Percentiles rank a stretch among this genome's conserved stretches.
These are phyloP conservation scores for Ogataea nitratoaversa DNA, from an alignment of 805 yeast species.

Conservation along the genomic window DNA sequence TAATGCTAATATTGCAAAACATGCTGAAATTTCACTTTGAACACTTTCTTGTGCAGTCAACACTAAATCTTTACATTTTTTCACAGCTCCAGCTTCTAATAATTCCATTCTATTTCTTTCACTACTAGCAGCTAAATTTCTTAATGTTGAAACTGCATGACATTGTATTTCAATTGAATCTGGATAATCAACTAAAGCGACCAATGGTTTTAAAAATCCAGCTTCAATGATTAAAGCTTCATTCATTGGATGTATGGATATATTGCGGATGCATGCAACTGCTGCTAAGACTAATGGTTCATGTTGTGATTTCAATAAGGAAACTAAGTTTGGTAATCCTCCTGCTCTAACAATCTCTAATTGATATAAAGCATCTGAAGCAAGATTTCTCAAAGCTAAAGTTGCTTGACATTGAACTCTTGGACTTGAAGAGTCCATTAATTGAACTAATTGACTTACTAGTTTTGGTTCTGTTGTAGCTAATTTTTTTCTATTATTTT, in stretches of 20 bases:
- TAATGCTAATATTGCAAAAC: conserved; percentile 92
- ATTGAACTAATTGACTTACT: conserved; percentile 78
- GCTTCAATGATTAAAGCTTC: conserved; percentile 96
- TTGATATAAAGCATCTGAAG: conserved; percentile 94
- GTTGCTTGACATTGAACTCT: conserved; percentile 99
- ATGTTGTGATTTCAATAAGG: conserved; percentile 80
- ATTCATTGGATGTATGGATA: conserved; percentile 93
- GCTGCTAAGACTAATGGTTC: conserved; percentile 93
- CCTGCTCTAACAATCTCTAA: conserved; percentile 93
- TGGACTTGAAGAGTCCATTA: conserved; percentile 91
- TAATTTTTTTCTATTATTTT: conserved; percentile 78
- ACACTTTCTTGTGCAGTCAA: conserved; percentile 84
- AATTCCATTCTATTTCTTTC: conserved; percentile 90
- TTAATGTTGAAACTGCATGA: conserved; percentile 92
- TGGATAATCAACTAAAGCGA: conserved; percentile 72
- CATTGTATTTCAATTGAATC: conserved; percentile 97
- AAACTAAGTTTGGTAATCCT: conserved; percentile 91
- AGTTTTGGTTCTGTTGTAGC: conserved; percentile 90
- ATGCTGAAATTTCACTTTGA: conserved; percentile 94
- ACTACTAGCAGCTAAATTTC: conserved; percentile 93
- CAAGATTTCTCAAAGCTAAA: conserved; percentile 89
- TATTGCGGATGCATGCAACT: conserved; percentile 96
- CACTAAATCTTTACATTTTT: conserved; percentile 85
- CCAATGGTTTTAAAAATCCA: conserved; percentile 90
- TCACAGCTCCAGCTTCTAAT: conserved; percentile 92